Evolutionary conservation across 495 filamentous ascomycete genomes (phyloP).

Genomic region (Tetracladium setigerum): DNA sequence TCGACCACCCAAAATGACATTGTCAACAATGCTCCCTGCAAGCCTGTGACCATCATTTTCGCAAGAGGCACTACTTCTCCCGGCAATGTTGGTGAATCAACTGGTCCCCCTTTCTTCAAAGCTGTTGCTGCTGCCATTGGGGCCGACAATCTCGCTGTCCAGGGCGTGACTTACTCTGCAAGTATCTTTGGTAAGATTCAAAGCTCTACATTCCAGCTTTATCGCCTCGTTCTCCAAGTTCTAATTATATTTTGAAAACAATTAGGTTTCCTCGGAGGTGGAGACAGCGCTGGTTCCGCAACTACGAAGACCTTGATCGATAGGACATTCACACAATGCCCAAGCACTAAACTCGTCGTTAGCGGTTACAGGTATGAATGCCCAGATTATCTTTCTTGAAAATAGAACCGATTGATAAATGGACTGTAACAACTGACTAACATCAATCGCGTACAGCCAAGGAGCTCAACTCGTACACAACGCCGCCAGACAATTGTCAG

Average conservation of each 20-base stretch:
- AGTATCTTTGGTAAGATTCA: conserved; percentile 9
- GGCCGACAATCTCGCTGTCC: conserved; percentile 22
- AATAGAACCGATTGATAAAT: not conserved
- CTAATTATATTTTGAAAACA: not conserved
- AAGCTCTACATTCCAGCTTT: too few relatives aligned
- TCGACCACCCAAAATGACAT: conserved; percentile 26
- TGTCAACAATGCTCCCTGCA: conserved; percentile 18
- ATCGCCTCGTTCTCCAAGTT: too few relatives aligned
- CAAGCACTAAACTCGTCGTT: conserved; percentile 50
- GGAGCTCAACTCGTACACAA: conserved; percentile 45
- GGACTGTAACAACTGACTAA: not conserved
- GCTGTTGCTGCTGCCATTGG: conserved; percentile 24
- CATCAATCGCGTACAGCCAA: conserved; percentile 29
- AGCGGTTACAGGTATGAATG: conserved; percentile 36
- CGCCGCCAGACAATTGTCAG: conserved; percentile 23
- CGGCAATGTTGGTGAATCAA: conserved; percentile 26
- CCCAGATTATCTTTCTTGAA: not conserved
- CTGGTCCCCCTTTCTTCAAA: conserved; percentile 27
- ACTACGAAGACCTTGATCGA: conserved; percentile 13
- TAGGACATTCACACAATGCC: conserved; percentile 28
- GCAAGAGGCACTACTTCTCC: conserved; percentile 31
- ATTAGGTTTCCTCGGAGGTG: conserved; percentile 28
- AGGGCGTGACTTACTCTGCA: conserved; percentile 34
- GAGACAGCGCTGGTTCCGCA: conserved; percentile 21
- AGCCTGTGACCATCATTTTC: conserved; percentile 29